These are phyloP conservation scores for Pelargonium fulgidum DNA, from an alignment of 441 rosid species.

Conservation along the genomic window DNA sequence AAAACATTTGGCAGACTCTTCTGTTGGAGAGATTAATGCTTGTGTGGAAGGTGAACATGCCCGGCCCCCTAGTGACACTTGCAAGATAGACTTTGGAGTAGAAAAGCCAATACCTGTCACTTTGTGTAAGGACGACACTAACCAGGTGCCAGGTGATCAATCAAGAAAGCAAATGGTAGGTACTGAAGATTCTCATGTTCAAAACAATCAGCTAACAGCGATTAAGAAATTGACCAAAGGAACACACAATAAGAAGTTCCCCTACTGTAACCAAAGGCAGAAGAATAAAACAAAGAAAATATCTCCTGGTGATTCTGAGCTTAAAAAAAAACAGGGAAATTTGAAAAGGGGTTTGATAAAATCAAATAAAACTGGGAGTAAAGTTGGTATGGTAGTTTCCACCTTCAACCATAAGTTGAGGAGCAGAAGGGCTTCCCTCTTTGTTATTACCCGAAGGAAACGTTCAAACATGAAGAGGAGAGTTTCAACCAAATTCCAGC, in stretches of 20 bases:
- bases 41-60: conserved; percentile 11
- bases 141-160: conserved; percentile 10
- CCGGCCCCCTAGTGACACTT: conserved; percentile 7
- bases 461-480: conserved; percentile 17
- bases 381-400: conserved; percentile 1
- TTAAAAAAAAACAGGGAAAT: not conserved
- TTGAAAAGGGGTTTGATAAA: not conserved
- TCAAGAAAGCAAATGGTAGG: conserved; percentile 13
- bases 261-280: conserved; percentile 11
- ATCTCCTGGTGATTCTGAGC: not conserved
- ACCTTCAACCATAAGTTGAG: conserved; percentile 1
- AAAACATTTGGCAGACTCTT: conserved; percentile 9
- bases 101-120: conserved; percentile 11
- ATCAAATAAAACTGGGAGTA: conserved; percentile 9
- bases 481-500: conserved; percentile 15
- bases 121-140: conserved; percentile 6
- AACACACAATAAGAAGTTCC: not conserved
- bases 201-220: conserved; percentile 10
- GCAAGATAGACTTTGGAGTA: conserved; percentile 14
- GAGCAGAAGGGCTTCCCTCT: conserved; percentile 15
- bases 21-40: conserved; percentile 9
- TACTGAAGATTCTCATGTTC: conserved; percentile 17
- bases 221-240: conserved; percentile 14
- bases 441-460: conserved; percentile 20
- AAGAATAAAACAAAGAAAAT: not conserved